phyloP scores from a whole-genome alignment of 148 eudicot genomes.

The Camellia japonica region DNA sequence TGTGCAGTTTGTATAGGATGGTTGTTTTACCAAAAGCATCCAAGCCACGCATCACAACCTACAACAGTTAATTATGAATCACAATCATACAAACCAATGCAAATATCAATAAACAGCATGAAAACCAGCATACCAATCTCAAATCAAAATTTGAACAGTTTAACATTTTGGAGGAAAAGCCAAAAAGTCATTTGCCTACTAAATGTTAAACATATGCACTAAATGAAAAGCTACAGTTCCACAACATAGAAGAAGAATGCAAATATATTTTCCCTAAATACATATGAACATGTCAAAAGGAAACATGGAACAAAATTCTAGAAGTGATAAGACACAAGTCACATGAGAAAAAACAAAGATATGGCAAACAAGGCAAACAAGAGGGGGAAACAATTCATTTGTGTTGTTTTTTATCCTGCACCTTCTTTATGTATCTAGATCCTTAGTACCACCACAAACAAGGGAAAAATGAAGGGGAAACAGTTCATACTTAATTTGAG shows the following conservation, averaged over 20 bases:
- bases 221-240: not conserved
- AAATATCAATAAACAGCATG: not conserved
- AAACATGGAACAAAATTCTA: no score
- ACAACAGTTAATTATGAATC: slow-evolving; percentile 18
- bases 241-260: not conserved
- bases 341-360: no score
- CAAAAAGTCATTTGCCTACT: not conserved
- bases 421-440: no score
- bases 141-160: not conserved
- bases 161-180: not conserved
- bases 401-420: no score
- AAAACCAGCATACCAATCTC: not conserved
- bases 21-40: slow-evolving; percentile 99
- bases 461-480: no score
- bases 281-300: no score
- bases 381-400: no score
- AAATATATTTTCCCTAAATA: no score
- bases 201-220: not conserved
- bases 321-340: no score
- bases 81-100: not conserved
- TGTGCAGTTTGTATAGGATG: slow-evolving; percentile 90
- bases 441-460: no score
- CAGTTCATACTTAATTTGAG: no score
- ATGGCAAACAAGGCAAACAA: no score
- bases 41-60: slow-evolving; percentile 98